These are phyloP conservation scores for Breviolum minutum DNA, from an alignment of 73 alveolate species.

Conservation along the genomic window DNA sequence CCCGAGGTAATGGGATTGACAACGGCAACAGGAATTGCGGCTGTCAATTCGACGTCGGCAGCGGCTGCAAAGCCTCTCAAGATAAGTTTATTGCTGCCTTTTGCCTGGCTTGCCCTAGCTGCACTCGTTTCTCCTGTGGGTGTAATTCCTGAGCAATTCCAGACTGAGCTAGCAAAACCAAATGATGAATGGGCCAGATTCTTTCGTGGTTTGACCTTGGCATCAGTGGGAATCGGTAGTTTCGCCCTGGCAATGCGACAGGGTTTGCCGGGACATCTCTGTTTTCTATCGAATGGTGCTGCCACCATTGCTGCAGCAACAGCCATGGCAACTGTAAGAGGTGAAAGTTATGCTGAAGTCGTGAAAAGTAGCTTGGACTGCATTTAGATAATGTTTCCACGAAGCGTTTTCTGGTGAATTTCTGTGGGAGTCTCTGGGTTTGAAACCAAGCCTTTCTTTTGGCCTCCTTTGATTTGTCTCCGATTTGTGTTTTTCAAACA, in stretches of 20 bases:
- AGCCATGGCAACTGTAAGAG: slow-evolving; percentile 8
- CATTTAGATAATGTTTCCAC: not conserved
- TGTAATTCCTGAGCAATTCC: not conserved
- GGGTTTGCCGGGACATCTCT: slow-evolving; percentile 60
- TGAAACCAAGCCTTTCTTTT: not conserved
- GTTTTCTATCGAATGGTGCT: slow-evolving; percentile 66
- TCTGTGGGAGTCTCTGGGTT: not conserved
- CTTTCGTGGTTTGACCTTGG: slow-evolving; percentile 51
- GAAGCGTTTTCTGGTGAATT: not conserved
- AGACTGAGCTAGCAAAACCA: not conserved
- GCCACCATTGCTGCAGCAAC: slow-evolving; percentile 50
- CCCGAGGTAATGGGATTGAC: no score
- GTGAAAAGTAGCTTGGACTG: slow-evolving; percentile 30
- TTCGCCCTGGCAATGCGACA: slow-evolving; percentile 65
- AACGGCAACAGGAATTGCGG: no score
- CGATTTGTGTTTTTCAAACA: no score
- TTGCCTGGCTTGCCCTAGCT: slow-evolving; percentile 23
- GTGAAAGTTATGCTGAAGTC: slow-evolving; percentile 31
- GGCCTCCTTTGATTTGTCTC: not conserved
- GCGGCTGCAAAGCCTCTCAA: slow-evolving; percentile 20
- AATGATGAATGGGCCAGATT: slow-evolving; percentile 12
- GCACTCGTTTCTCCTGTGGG: slow-evolving; percentile 31
- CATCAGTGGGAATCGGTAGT: slow-evolving; percentile 70
- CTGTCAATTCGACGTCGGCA: not conserved
- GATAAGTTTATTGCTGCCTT: slow-evolving; percentile 13